Conservation (phyloP, 352 stramenopile genomes). For the Phytophthora palmivora region DNA sequence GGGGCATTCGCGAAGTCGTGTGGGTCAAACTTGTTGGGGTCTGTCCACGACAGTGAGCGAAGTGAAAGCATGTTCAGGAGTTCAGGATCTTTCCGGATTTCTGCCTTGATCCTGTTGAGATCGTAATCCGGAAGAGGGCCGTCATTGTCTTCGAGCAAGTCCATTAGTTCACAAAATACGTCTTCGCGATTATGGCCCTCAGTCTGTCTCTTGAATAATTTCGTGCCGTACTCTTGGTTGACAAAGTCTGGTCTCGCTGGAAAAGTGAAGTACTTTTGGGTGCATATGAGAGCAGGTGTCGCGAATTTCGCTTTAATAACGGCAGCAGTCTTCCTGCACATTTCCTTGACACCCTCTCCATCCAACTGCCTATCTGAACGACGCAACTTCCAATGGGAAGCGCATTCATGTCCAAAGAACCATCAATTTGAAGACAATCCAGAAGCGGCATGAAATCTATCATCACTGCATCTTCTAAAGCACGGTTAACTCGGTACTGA, state of each 20-base stretch:
- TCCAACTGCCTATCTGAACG: slow-evolving; percentile 2
- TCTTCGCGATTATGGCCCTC: not conserved
- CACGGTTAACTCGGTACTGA: slow-evolving; percentile 26
- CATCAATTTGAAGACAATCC: slow-evolving; percentile 40
- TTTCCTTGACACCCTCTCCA: slow-evolving; percentile 5
- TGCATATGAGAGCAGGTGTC: slow-evolving; percentile 9
- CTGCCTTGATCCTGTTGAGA: slow-evolving; percentile 12
- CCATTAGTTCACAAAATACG: slow-evolving; percentile 28
- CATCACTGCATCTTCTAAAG: slow-evolving; percentile 34
- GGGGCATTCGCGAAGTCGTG: not conserved
- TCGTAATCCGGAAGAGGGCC: slow-evolving; percentile 15
- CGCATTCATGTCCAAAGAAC: slow-evolving; percentile 15
- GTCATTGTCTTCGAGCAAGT: slow-evolving; percentile 17
- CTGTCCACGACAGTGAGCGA: not conserved
- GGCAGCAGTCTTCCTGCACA: slow-evolving; percentile 18
- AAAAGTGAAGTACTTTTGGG: slow-evolving; percentile 26
- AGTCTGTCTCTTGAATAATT: slow-evolving; percentile 13
- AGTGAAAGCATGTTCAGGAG: slow-evolving; percentile 16
- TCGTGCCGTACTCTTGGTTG: slow-evolving; percentile 19
- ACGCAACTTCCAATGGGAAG: slow-evolving; percentile 6
- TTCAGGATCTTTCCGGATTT: slow-evolving; percentile 22
- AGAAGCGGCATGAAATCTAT: slow-evolving; percentile 36
- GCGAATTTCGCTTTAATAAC: slow-evolving; percentile 34
- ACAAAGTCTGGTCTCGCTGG: slow-evolving; percentile 28
- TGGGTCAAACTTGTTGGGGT: not conserved